Evolutionary conservation across 78 protist genomes (phyloP).

Genomic region (Dictyostelium firmibasis): DNA sequence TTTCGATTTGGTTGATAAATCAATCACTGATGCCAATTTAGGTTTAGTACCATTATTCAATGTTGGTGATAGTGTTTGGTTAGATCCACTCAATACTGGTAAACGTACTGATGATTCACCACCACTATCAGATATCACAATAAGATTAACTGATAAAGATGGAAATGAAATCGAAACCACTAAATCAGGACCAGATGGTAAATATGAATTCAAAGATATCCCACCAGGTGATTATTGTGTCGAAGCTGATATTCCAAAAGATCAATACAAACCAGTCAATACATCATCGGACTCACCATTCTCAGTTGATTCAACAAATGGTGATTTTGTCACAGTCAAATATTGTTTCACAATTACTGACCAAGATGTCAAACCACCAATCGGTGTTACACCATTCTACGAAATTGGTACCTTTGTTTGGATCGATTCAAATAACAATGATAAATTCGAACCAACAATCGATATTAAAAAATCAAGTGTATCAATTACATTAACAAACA

Average conservation of each 20-base stretch:
- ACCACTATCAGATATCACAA: background rate
- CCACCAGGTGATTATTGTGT: slow-evolving; percentile 44
- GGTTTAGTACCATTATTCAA: background rate
- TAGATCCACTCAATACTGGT: slow-evolving; percentile 17
- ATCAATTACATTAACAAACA: background rate
- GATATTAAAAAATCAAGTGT: background rate
- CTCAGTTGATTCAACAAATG: background rate
- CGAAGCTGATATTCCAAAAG: background rate
- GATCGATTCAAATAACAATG: background rate
- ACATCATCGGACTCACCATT: background rate
- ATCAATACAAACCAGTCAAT: background rate
- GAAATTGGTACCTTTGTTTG: background rate
- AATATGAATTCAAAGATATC: background rate
- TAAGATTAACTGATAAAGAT: background rate
- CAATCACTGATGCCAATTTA: background rate
- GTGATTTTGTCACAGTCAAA: background rate
- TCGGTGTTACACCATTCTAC: slow-evolving; percentile 11
- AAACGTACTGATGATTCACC: background rate
- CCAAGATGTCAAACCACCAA: background rate
- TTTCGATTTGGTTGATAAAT: background rate
- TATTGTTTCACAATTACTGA: background rate
- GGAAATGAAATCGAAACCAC: background rate
- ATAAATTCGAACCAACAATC: background rate
- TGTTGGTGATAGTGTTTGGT: background rate
- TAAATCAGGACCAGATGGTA: background rate